Evolutionary conservation across 1,139 yeast species (phyloP).

Genomic region (Pichia sp.): DNA sequence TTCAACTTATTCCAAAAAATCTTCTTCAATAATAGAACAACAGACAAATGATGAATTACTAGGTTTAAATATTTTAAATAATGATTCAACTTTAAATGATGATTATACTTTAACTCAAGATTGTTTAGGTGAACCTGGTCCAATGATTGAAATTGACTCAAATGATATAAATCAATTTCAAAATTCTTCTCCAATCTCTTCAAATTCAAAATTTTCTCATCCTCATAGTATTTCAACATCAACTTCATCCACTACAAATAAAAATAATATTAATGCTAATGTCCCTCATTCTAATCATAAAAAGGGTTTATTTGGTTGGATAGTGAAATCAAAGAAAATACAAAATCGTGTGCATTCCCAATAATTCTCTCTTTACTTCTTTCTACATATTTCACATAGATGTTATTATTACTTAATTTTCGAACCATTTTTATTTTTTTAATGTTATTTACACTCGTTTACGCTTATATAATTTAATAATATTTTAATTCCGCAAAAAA

Average conservation of each 20-base stretch:
- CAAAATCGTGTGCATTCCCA: background rate
- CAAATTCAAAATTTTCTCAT: no score
- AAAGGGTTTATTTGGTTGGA: slow-evolving; percentile 16
- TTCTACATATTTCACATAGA: no score
- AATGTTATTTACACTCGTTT: no score
- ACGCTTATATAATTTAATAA: no score
- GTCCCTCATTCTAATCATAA: background rate
- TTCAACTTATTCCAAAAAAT: slow-evolving; percentile 12
- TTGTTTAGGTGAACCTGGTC: slow-evolving; percentile 29
- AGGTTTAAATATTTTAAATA: slow-evolving; percentile 16
- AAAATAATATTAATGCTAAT: background rate
- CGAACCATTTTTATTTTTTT: no score
- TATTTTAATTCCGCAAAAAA: no score
- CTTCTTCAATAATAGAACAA: slow-evolving; percentile 20
- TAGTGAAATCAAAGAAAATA: slow-evolving; percentile 13
- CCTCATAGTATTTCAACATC: background rate
- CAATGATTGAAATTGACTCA: slow-evolving; percentile 23
- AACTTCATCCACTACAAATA: background rate
- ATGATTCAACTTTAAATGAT: slow-evolving; percentile 23
- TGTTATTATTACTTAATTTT: no score
- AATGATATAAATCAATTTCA: slow-evolving; percentile 5
- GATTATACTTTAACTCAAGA: slow-evolving; percentile 26
- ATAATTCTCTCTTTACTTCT: background rate
- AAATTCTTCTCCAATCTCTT: background rate
- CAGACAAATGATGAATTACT: slow-evolving; percentile 26